Base-by-base conservation (phyloP, 2,329 filamentous ascomycete species). In the Colletotrichum neosansevieriae region DNA sequence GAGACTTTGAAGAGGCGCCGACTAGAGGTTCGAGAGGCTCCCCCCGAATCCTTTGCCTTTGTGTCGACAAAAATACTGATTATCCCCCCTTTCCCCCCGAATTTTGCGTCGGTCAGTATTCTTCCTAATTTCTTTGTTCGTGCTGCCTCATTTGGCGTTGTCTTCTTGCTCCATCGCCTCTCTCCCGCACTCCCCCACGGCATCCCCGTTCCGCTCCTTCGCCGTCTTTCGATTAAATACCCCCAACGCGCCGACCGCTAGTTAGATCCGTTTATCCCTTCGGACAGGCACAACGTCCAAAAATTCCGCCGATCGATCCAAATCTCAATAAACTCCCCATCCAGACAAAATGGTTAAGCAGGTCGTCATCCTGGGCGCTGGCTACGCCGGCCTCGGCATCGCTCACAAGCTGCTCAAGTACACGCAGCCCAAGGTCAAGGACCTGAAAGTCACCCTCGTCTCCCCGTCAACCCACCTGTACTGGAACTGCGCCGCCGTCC, bases 371-470 rank as follows among this genome's bases (percentile, higher is more conserved):
- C 79, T 88, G 4, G 86, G 86, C 38, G 83, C 82, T 38, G 82
- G 83, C 74, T 74, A 80, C 45, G 78, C 81, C 44, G 84, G 84
- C 68, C 72, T 85, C 53, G 81, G 82, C 17, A 71, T 85, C 40
- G 81, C 85, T 54, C 85, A 86, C 74, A 83, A 85, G 73, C 80
- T 85, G 34, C 80, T 86, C 73, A 81, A 82, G 63, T 79, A 80
- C 70, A 79, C 79, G 51, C 75, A 78, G 36, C 73, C 78, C 7
- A 68, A 68, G 65, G 61, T 56, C 61, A 68, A 68, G 65, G 79
- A 80, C 66, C 76, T 84, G 67, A 83, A 79, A 69, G 76, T 86
- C 50, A 74, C 82, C 44, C 80, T 86, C 53, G 79, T 86, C 47
- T 76, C 79, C 13, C 85, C 84, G 1, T 83, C 80, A 57, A 82